These are phyloP conservation scores for Suillus paluster DNA, from an alignment of 768 basidiomycete genomes.

Conservation along the genomic window DNA sequence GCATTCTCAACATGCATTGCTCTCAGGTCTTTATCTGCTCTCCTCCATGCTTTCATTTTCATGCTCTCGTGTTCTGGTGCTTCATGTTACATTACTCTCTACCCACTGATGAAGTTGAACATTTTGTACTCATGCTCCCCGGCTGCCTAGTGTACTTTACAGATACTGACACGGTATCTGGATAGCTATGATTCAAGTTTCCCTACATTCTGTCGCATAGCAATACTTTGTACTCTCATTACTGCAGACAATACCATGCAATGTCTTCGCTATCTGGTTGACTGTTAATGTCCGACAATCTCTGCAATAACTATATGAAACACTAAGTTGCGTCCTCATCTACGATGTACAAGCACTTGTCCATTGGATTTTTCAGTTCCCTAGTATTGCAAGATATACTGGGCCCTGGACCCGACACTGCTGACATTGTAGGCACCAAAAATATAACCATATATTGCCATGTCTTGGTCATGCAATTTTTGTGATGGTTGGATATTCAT, in stretches of 20 bases:
- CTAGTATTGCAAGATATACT: not conserved
- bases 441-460: not conserved
- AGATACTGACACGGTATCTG: too few relatives aligned
- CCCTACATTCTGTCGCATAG: not conserved
- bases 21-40: not conserved
- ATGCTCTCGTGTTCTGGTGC: not conserved
- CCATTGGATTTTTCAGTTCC: not conserved
- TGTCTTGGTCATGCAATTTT: not conserved
- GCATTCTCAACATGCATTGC: too few relatives aligned
- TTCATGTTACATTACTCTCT: not conserved
- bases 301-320: not conserved
- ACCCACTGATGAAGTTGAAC: not conserved
- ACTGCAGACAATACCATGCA: not conserved
- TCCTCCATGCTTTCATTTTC: not conserved
- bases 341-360: not conserved
- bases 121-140: not conserved
- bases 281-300: not conserved
- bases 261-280: not conserved
- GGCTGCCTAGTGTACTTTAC: not conserved
- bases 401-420: not conserved
- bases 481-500: too few relatives aligned
- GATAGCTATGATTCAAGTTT: not conserved
- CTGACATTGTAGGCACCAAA: not conserved
- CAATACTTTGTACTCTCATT: not conserved
- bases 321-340: not conserved